Evolutionary conservation across 331 rosid species (phyloP).

Genomic region (Rosa hybrid): DNA sequence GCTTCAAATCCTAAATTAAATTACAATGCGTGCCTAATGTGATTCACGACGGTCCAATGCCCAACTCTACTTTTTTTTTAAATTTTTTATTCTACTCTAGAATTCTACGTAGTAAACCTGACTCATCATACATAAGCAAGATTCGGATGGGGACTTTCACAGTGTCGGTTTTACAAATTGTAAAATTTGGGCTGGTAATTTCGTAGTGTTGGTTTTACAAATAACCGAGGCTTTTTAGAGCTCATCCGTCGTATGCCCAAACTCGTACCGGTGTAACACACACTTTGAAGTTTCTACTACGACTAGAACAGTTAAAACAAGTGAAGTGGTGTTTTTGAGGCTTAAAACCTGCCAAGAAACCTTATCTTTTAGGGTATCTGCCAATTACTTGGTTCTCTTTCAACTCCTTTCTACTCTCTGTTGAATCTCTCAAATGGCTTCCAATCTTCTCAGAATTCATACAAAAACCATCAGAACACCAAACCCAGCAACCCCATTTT

Average conservation of each 20-base stretch:
- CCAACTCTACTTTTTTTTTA: neutral
- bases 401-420: neutral
- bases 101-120: too few species aligned
- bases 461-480: constrained; percentile 31
- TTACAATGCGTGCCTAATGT: neutral
- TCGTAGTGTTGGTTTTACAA: too few species aligned
- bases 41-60: neutral
- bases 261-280: too few species aligned
- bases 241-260: too few species aligned
- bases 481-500: constrained; percentile 32
- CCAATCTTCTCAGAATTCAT: constrained; percentile 40
- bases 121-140: too few species aligned
- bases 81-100: neutral
- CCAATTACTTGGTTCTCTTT: neutral
- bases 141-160: too few species aligned
- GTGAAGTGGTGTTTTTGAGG: neutral
- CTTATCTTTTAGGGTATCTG: constrained; percentile 41
- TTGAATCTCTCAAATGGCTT: constrained; percentile 48
- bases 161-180: too few species aligned
- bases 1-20: neutral
- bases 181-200: too few species aligned
- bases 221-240: too few species aligned
- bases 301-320: neutral
- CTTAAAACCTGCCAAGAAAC: constrained; percentile 1
- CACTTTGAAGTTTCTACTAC: too few species aligned